Evolutionary conservation across 176 grass and related monocot genomes (phyloP), one percentile per base, ranked within the genome.

Genomic region (Canna indica): DNA sequence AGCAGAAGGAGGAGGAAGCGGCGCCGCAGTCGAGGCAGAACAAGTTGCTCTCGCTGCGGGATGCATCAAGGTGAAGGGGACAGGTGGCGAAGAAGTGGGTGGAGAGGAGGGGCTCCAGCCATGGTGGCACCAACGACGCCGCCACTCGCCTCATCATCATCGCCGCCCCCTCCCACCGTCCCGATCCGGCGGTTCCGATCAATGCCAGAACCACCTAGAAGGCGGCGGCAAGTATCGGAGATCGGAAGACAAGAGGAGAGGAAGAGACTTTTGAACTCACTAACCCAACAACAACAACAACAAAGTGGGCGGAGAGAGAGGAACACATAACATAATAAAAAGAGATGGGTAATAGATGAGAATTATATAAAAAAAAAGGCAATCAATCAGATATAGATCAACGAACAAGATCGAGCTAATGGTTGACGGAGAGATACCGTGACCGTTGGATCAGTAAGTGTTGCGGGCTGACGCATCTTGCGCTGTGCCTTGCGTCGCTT

Each of bases 1-100:
- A 88, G 80, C 88, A 91, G 88, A 91, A 91, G 73, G 88, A 77
- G 3, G 80, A 45, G 36, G 88, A 67, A 61, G 75, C 38, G 4
- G 81, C 44, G 46, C 52, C 46, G 85, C 88, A 91, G 67, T 91
- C 88, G 71, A 91, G 71, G 82, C 88, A 91, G 82, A 88, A 91
- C 85, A 91, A 82, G 88, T 91, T 91, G 85, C 79, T 80, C 77
- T 91, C 88, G 73, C 83, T 83, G 60, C 88, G 82, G 15, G 88
- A 76, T 0, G 88, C 84, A 25, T 73, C 88, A 7, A 82, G 76
- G 74, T 91, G 88, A 3, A 73, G 65, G 32, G 31, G 70, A 79
- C 88, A 91, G 29, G 85, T 69, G 1, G 83, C 69, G 73, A 91
- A 91, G 88, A 91, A 91, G 14, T 75, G 85, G 30, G 85, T 83